Percentiles rank a stretch among this genome's conserved stretches.
Conservation (phyloP, 148 eudicot species). For the Persicaria tinctoria region DNA sequence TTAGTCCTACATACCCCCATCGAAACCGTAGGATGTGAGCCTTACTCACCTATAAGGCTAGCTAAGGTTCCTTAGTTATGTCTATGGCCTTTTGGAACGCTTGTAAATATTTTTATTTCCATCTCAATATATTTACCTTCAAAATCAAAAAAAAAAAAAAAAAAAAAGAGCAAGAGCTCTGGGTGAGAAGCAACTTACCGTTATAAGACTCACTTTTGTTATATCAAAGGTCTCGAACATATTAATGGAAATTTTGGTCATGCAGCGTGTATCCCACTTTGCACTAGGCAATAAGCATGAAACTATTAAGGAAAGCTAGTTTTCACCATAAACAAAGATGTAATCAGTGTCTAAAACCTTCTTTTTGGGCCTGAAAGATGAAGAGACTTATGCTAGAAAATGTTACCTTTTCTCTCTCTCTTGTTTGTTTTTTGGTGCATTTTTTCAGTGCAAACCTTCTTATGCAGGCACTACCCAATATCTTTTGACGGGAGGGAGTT, state of each 20-base stretch:
- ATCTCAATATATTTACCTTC: no score
- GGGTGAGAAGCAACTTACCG: no score
- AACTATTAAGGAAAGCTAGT: neutral
- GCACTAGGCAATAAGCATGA: neutral
- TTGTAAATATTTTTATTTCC: no score
- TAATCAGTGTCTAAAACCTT: neutral
- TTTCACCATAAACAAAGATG: neutral
- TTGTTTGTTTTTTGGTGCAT: neutral
- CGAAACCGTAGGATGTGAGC: no score
- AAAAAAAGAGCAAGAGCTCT: no score
- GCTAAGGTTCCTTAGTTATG: no score
- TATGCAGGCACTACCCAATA: neutral
- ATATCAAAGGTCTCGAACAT: neutral
- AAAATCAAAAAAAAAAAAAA: no score
- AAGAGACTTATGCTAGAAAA: neutral
- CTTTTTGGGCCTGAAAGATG: neutral
- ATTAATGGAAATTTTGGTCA: neutral
- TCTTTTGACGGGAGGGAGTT: neutral
- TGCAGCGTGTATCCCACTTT: neutral
- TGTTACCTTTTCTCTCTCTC: neutral
- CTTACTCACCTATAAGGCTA: no score
- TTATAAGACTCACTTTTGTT: no score
- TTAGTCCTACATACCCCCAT: no score
- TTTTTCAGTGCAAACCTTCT: neutral
- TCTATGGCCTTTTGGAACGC: no score